phyloP scores from a whole-genome alignment of 2,329 filamentous ascomycete species.

The Eurotiales sp. region DNA sequence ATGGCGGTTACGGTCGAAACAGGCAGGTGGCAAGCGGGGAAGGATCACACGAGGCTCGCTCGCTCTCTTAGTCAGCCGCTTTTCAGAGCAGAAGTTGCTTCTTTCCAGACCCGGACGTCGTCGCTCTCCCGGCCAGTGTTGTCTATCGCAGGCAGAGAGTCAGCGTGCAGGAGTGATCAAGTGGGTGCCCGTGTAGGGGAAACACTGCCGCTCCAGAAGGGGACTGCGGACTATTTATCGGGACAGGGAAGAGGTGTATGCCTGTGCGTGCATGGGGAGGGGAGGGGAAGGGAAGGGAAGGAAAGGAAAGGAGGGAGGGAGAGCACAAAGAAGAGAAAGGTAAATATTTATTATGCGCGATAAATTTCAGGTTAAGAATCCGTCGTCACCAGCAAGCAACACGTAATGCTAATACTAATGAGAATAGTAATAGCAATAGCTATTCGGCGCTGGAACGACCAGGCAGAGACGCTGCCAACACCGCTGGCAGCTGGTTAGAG shows the following conservation, averaged over 20 bases:
- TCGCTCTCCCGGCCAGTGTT: no score
- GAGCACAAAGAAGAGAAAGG: background rate
- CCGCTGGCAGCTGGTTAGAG: background rate
- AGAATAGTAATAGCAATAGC: slow-evolving; percentile 5
- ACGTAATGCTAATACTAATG: slow-evolving; percentile 11
- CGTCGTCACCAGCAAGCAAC: background rate
- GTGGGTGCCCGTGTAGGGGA: no score
- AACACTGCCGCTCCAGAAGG: slow-evolving; percentile 1
- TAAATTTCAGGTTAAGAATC: background rate
- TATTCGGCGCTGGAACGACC: no score
- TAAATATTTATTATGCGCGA: background rate
- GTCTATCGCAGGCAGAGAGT: no score
- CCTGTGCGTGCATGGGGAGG: background rate
- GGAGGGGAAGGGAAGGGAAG: no score
- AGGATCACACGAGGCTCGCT: background rate
- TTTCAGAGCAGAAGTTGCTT: no score
- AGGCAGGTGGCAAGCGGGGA: slow-evolving; percentile 9
- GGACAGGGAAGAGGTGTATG: background rate
- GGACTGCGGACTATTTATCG: background rate
- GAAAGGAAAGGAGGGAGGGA: background rate
- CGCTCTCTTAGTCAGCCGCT: background rate
- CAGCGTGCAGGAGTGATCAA: no score
- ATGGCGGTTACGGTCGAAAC: slow-evolving; percentile 1
- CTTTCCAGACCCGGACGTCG: no score
- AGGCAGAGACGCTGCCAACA: no score